A percentile compares a stretch with the other conserved stretches of the same genome.
Conservation (phyloP, 371 early-diverging fungal genomes). For the Mucor circinelloides region DNA sequence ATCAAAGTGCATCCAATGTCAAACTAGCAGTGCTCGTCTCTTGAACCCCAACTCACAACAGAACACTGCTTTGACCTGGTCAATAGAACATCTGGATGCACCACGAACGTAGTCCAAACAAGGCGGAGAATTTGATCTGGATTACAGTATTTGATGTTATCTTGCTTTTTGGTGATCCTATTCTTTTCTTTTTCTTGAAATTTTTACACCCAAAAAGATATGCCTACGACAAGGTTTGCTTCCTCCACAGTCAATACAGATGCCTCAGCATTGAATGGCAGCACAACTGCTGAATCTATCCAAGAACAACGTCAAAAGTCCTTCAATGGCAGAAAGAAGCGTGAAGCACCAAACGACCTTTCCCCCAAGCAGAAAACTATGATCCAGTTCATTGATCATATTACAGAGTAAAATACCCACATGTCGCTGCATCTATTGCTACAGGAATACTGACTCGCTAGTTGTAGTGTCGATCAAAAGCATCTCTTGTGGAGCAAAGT, state of each 20-base stretch:
- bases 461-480: conserved; percentile 16
- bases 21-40: not conserved
- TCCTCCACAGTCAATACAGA: conserved; percentile 2
- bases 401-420: conserved; percentile 9
- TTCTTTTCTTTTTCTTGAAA: not conserved
- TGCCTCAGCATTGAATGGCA: not conserved
- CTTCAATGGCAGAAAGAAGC: conserved; percentile 15
- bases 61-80: too few species aligned
- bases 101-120: not conserved
- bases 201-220: not conserved
- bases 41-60: too few species aligned
- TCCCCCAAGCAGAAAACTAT: conserved; percentile 7
- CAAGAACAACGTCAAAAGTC: conserved; percentile 1
- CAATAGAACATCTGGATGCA: not conserved
- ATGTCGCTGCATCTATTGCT: not conserved
- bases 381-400: conserved; percentile 13
- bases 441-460: not conserved
- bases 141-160: not conserved
- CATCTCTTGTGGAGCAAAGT: conserved; percentile 16
- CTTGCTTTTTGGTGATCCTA: not conserved
- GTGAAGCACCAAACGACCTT: not conserved
- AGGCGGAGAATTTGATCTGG: not conserved
- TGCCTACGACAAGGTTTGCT: conserved; percentile 22
- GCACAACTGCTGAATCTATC: not conserved
- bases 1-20: too few species aligned